phyloP scores from a whole-genome alignment of 805 yeast species.

The Sugiyamaella floridensis region DNA sequence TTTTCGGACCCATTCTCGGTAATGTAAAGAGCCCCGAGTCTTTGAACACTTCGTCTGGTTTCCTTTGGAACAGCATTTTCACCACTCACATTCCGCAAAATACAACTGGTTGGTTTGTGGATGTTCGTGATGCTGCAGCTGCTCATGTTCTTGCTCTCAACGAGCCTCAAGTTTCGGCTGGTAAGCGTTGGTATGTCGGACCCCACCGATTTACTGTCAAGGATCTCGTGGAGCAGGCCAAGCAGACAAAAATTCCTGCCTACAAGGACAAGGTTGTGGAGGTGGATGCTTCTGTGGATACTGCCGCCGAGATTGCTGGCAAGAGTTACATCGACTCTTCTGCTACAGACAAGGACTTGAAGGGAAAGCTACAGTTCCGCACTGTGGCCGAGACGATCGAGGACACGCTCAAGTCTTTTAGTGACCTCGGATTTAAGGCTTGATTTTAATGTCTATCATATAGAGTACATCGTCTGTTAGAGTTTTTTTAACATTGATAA shows the following conservation, averaged over 20 bases:
- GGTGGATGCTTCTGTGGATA: not conserved
- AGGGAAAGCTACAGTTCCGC: not conserved
- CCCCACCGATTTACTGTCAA: constrained; percentile 20
- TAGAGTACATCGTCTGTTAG: too few species aligned
- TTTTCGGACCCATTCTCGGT: constrained; percentile 28
- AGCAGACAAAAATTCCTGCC: constrained; percentile 28
- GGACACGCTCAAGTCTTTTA: not conserved
- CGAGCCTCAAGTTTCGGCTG: constrained; percentile 22
- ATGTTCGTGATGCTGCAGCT: constrained; percentile 57
- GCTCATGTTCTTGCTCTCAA: constrained; percentile 51
- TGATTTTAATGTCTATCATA: too few species aligned
- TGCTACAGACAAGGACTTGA: not conserved
- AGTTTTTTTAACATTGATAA: too few species aligned
- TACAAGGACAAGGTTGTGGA: not conserved
- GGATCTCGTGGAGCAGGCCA: constrained; percentile 29
- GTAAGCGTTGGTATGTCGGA: constrained; percentile 21
- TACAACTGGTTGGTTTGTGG: constrained; percentile 27
- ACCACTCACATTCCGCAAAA: constrained; percentile 1
- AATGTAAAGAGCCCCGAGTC: constrained; percentile 23
- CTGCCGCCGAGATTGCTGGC: not conserved
- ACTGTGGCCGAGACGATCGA: not conserved
- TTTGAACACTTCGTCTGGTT: constrained; percentile 10
- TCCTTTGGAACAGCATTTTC: constrained; percentile 18
- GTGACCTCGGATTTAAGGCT: not conserved
- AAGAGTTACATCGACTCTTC: not conserved